phyloP scores from a whole-genome alignment of 257 asterid genomes.

The Jaltomata sinuosa region DNA sequence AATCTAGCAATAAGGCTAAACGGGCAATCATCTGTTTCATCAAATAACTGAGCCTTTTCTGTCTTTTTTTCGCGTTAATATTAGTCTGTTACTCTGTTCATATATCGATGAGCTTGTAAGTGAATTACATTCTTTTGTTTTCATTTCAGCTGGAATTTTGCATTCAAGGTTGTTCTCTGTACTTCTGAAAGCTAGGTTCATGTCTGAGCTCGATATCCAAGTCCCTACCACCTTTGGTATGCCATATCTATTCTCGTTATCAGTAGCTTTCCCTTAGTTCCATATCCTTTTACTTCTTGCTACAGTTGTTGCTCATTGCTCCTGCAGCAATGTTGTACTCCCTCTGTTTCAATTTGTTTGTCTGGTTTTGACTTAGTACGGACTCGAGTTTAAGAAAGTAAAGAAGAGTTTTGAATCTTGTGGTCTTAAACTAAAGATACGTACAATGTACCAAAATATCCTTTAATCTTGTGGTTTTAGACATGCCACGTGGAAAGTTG shows the following conservation, averaged over 20 bases:
- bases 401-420: too few species aligned
- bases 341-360: too few species aligned
- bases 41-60: neutral
- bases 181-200: constrained; percentile 1
- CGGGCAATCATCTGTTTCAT: neutral
- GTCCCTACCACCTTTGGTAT: constrained; percentile 6
- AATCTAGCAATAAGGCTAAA: neutral
- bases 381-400: neutral
- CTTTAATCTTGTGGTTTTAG: neutral
- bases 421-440: too few species aligned
- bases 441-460: too few species aligned
- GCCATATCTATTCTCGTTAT: neutral
- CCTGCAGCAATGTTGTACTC: too few species aligned
- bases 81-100: neutral
- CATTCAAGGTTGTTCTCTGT: neutral
- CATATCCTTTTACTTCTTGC: neutral
- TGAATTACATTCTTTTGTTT: neutral
- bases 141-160: constrained; percentile 1
- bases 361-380: too few species aligned
- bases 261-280: neutral
- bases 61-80: neutral
- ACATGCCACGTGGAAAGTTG: neutral
- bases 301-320: too few species aligned
- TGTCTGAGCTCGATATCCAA: constrained; percentile 7
- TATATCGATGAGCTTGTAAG: neutral